phyloP scores from a whole-genome alignment of 2,329 filamentous ascomycete species.

The Ophiostoma quercus region DNA sequence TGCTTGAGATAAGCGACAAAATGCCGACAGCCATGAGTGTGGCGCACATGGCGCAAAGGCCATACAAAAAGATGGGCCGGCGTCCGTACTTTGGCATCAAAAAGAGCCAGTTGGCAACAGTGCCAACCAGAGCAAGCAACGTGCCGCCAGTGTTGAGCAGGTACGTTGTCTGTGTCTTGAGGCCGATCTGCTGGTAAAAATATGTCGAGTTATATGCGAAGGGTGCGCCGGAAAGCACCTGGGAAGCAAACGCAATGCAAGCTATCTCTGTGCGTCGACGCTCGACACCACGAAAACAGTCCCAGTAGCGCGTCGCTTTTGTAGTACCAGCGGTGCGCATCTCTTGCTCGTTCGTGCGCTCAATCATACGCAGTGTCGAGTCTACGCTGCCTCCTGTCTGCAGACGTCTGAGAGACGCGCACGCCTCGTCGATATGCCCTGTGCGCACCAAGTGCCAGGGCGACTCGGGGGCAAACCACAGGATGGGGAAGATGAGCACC shows the following conservation, averaged over 20 bases:
- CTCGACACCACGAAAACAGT: conserved; percentile 46
- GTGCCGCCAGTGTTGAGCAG: conserved; percentile 35
- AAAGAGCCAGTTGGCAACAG: conserved; percentile 23
- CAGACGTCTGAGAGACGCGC: conserved; percentile 31
- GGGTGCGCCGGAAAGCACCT: conserved; percentile 32
- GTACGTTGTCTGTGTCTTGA: conserved; percentile 33
- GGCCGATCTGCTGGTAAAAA: conserved; percentile 31
- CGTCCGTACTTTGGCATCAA: conserved; percentile 26
- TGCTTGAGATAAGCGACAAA: conserved; percentile 14
- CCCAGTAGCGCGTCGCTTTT: conserved; percentile 40
- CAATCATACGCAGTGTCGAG: conserved; percentile 39
- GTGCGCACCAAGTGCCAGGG: conserved; percentile 44
- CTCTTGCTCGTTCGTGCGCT: conserved; percentile 42
- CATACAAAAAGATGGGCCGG: conserved; percentile 27
- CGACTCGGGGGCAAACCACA: conserved; percentile 42
- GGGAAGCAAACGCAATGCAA: conserved; percentile 35
- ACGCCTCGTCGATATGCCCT: conserved; percentile 36
- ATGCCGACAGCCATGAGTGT: conserved; percentile 29
- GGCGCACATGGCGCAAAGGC: conserved; percentile 22
- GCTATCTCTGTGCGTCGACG: conserved; percentile 44
- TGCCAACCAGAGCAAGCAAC: conserved; percentile 29
- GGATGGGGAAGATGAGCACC: conserved; percentile 29
- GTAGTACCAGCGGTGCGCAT: conserved; percentile 33
- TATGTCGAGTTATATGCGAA: conserved; percentile 35
- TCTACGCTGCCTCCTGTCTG: conserved; percentile 29